These are phyloP conservation scores for Cynara cardunculus DNA, from an alignment of 129 eudicot genomes.

Conservation along the genomic window DNA sequence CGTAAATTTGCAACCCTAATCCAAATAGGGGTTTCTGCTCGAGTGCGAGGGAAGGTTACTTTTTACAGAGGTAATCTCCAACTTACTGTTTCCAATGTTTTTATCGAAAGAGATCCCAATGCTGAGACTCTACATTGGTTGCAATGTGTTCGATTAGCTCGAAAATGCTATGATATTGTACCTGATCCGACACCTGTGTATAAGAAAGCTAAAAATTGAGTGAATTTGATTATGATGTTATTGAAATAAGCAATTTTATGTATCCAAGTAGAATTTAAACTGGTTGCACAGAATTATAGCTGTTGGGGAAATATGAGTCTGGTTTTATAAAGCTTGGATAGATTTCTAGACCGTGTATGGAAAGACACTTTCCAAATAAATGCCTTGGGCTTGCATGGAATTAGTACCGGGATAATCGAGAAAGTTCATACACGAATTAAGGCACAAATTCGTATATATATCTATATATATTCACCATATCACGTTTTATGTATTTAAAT, in stretches of 20 bases:
- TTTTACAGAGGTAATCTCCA: slow-evolving; percentile 56
- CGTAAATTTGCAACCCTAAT: slow-evolving; percentile 28
- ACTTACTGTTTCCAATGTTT: slow-evolving; percentile 68
- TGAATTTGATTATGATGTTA: slow-evolving; percentile 2
- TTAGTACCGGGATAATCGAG: no score
- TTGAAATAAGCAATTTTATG: no score
- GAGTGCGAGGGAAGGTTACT: slow-evolving; percentile 68
- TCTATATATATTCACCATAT: no score
- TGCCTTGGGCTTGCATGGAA: no score
- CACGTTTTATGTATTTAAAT: no score
- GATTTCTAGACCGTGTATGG: no score
- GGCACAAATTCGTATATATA: no score
- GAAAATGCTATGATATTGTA: slow-evolving; percentile 43
- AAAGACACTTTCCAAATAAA: no score
- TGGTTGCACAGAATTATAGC: background rate
- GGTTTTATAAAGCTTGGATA: no score
- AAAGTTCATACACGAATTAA: no score
- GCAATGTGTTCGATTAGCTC: slow-evolving; percentile 61
- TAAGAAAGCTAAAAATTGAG: background rate
- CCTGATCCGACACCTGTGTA: background rate
- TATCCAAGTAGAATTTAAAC: no score
- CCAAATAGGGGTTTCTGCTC: slow-evolving; percentile 49
- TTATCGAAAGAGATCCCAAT: slow-evolving; percentile 73
- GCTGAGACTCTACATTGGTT: slow-evolving; percentile 77
- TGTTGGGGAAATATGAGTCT: no score